Base-by-base conservation (phyloP, 208 protist genomes). In the Leishmania martiniquensis region DNA sequence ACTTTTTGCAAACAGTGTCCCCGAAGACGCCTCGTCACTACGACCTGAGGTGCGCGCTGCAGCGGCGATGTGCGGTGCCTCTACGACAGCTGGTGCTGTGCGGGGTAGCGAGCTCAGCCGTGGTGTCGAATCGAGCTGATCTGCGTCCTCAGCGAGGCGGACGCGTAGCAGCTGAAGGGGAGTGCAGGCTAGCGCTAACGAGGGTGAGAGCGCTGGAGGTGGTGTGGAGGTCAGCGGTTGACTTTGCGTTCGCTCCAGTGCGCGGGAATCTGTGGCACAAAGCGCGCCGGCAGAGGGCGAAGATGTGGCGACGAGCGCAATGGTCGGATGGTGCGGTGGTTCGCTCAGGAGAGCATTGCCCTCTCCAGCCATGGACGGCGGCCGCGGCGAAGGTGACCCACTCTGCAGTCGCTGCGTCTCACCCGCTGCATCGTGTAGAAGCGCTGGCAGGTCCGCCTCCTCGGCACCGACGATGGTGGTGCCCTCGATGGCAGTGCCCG, bases 361-460 rank as follows among this genome's bases (percentile, higher is more conserved):
- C 1, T 25, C 63, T 39, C 32, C 63, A 4, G 39, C 7, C 39
- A 17, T 39, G 9, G 29, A 3, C 37, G 34, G 22, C n/a, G n/a
- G 39, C n/a, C 32, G 34, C 13, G 52, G 13, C 20, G 70, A 39
- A 15, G 74, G 60, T 7, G 79, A 76, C 52, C 78, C 72, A n/a
- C 76, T 76, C 5, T 22, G 52, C 44, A 85, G 71, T 9, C 71
- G 81, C 72, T 85, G 81, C 32, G 81, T 85, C 12, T 77, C 81
- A 15, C 47, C 59, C 32, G 42, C 63, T 44, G 34, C 55, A 37
- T 59, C 67, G 42, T n/a, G 39, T 1, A 70, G 52, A 22, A 71
- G 25, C 47, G 65, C 74, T 5, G 74, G 49, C 2, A 32, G 49
- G 71, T 9, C 9, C 55, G 9, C 2, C 0, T 49, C 1, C 51